Evolutionary conservation across 257 asterid species (phyloP), one percentile per base, ranked within the genome.

Genomic region (Przewalskia tangutica): DNA sequence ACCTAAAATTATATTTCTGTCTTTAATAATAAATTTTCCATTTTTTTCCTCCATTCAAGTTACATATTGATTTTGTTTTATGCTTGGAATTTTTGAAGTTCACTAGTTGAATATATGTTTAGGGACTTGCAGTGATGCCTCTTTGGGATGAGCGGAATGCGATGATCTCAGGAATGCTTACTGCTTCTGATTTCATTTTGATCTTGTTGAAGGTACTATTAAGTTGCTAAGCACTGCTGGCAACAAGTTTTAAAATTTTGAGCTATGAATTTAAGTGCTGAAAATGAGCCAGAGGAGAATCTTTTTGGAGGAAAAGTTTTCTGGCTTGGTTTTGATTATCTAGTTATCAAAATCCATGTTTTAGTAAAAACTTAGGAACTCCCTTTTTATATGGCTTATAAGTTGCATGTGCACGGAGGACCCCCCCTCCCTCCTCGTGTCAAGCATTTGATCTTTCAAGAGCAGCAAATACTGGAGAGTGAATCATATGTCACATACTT

Each of bases 181-280:
- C 97, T 71, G 91, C 95, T 77, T 89, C 94, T 17, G 97, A 92
- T 90, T 92, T 91, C 84, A 90, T 92, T 62, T 82, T 86, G 84
- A 89, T 90, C 79, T 82, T 92, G 85, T 89, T 90, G 32, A 90
- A 92, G 92, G 97, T 91, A 87, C 64, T 68, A 34, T 32, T 27
- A 27, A 66, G 9, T 10, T 77, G 8, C 56, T 18, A 54, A 44
- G 42, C 81, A 4, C 9, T 42, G 12, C 34, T 17, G 34, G 20
- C 77, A 64, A 17, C 27, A 12, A 78, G 60, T 60, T 70, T 16
- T 20, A 1, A 23, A 2, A 48, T 50, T 55, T 64, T 67, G 46
- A 83, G 48, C 62, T 42, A 23, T 73, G 54, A 40, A 2, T 62
- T 17, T 6, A 50, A 79, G 79, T 32, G 62, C 53, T 77, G 10